These are phyloP conservation scores for Vachellia pachyceras DNA, from an alignment of 306 rosid genomes.

Conservation along the genomic window DNA sequence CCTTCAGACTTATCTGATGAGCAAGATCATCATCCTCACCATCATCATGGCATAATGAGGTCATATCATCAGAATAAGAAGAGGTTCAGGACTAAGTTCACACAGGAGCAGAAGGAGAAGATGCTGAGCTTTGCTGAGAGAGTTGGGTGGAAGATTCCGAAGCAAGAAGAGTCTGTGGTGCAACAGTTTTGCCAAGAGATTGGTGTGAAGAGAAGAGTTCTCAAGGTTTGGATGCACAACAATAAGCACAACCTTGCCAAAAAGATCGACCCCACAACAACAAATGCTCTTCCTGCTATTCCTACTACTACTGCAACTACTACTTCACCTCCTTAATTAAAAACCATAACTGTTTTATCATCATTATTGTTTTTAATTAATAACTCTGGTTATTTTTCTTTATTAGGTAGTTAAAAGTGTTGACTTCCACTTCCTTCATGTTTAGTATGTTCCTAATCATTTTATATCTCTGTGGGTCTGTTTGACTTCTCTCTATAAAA, in stretches of 20 bases:
- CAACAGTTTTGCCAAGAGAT: conserved; percentile 81
- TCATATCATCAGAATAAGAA: conserved; percentile 49
- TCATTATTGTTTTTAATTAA: background rate
- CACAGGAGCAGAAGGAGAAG: conserved; percentile 72
- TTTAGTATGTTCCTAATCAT: conserved; percentile 16
- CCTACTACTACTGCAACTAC: background rate
- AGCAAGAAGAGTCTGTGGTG: conserved; percentile 71
- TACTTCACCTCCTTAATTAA: background rate
- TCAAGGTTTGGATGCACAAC: conserved; percentile 92
- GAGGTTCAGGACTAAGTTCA: conserved; percentile 78
- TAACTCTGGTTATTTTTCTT: conserved; percentile 5
- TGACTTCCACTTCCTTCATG: conserved; percentile 16
- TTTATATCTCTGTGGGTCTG: conserved; percentile 15
- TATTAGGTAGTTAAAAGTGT: conserved; percentile 6
- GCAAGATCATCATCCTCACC: conserved; percentile 52
- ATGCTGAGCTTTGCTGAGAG: conserved; percentile 71
- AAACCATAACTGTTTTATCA: background rate
- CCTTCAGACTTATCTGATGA: conserved; percentile 56
- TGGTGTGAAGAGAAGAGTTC: conserved; percentile 73
- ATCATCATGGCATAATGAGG: conserved; percentile 15
- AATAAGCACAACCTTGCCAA: conserved; percentile 72
- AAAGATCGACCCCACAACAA: conserved; percentile 25
- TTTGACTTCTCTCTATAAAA: conserved; percentile 19
- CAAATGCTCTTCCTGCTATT: background rate
- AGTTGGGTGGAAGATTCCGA: conserved; percentile 78